A percentile compares a stretch with the other conserved stretches of the same genome.
phyloP scores from a whole-genome alignment of 805 yeast genomes.

The Suhomyces pyralidae region DNA sequence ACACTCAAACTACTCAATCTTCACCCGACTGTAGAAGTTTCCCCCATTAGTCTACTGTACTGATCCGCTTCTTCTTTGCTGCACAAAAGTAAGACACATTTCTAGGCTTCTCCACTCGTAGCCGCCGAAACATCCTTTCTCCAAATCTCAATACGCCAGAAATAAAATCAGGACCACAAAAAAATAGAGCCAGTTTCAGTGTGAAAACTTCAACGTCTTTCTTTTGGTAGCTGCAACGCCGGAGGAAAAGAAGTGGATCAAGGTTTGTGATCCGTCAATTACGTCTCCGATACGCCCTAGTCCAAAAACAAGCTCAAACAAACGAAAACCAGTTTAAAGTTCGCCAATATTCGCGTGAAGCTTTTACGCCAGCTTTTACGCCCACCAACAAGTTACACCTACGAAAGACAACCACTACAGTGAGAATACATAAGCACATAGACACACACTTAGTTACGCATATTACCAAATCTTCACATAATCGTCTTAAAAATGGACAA shows the following conservation, averaged over 20 bases:
- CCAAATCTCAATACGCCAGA: not conserved
- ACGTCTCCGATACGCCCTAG: not conserved
- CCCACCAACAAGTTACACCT: not conserved
- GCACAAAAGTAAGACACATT: not conserved
- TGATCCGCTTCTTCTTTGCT: not conserved
- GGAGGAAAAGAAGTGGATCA: not conserved
- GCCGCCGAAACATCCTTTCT: not conserved
- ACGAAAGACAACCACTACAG: not conserved
- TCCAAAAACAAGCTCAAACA: not conserved
- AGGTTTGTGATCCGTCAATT: not conserved
- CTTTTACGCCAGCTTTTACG: not conserved
- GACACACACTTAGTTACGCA: not conserved
- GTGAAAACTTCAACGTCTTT: not conserved
- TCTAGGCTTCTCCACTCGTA: not conserved
- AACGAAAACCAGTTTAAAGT: not conserved
- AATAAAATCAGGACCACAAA: not conserved
- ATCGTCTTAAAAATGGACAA: conserved; percentile 28
- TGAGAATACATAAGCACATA: not conserved
- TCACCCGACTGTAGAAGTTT: too few relatives aligned
- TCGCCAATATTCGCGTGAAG: not conserved
- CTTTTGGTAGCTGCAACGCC: not conserved
- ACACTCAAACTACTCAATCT: too few relatives aligned
- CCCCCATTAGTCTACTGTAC: not conserved
- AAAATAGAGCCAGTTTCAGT: not conserved
- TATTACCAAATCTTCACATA: not conserved